A percentile compares a stretch with the other conserved stretches of the same genome.
Evolutionary conservation across 1,139 yeast species (phyloP).

Genomic region (Geotrichum fermentans): DNA sequence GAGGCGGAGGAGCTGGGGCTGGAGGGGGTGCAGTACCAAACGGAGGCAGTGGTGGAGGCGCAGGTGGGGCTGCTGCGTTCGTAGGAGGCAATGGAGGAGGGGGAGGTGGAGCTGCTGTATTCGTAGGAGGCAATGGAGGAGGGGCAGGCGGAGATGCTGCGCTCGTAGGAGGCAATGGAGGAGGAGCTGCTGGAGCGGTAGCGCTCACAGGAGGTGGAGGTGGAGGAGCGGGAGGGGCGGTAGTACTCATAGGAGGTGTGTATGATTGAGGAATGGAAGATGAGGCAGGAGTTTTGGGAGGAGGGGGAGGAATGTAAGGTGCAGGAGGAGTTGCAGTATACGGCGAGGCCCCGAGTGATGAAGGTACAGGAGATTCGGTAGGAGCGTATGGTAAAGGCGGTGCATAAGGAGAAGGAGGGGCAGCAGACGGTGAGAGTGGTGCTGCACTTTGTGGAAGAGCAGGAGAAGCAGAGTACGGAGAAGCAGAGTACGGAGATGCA

Average conservation of each 20-base stretch:
- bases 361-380: constrained; percentile 29
- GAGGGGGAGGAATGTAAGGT: constrained; percentile 21
- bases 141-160: constrained; percentile 36
- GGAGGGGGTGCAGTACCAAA: constrained; percentile 34
- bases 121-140: constrained; percentile 35
- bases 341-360: constrained; percentile 25
- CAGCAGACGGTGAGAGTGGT: constrained; percentile 26
- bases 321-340: constrained; percentile 17
- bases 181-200: too few relatives aligned
- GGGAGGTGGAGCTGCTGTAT: constrained; percentile 39
- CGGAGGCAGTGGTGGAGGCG: constrained; percentile 26
- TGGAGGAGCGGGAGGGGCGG: constrained; percentile 31
- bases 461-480: constrained; percentile 30
- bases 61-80: constrained; percentile 19
- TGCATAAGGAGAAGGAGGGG: constrained; percentile 23
- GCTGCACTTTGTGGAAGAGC: constrained; percentile 30
- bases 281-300: constrained; percentile 18
- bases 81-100: constrained; percentile 35
- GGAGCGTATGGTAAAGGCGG: constrained; percentile 21
- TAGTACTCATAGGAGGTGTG: constrained; percentile 29
- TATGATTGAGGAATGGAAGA: constrained; percentile 32
- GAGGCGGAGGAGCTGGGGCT: constrained; percentile 42
- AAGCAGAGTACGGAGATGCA: constrained; percentile 29
- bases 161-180: constrained; percentile 31
- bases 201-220: constrained; percentile 19